Percentiles rank a stretch among this genome's conserved stretches.
Evolutionary conservation across 2,329 filamentous ascomycete genomes (phyloP).

Genomic region (Calycina marina): DNA sequence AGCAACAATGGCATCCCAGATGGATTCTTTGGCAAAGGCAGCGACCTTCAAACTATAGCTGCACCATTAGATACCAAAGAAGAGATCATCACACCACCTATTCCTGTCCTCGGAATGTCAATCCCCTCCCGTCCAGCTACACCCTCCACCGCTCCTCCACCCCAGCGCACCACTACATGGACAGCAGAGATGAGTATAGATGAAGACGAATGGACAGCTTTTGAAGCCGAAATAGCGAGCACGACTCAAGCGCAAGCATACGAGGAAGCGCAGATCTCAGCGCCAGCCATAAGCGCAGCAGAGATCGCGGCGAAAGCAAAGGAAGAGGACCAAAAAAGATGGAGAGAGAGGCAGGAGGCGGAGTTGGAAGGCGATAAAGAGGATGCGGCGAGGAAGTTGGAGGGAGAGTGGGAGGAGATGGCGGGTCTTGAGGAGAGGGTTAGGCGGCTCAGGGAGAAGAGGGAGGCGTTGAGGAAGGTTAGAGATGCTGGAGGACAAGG

Average conservation of each 20-base stretch:
- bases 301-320: slow-evolving; percentile 41
- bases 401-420: slow-evolving; percentile 46
- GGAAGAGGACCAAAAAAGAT: slow-evolving; percentile 33
- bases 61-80: too few species aligned
- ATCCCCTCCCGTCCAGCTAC: slow-evolving; percentile 51
- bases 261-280: slow-evolving; percentile 46
- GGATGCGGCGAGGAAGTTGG: slow-evolving; percentile 57
- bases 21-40: slow-evolving; percentile 21
- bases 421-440: neutral
- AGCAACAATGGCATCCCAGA: slow-evolving; percentile 20
- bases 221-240: slow-evolving; percentile 64
- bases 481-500: neutral
- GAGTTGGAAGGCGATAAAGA: slow-evolving; percentile 55
- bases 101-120: slow-evolving; percentile 32
- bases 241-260: slow-evolving; percentile 20
- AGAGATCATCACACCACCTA: slow-evolving; percentile 6
- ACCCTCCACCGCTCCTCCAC: slow-evolving; percentile 31
- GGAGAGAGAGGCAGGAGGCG: slow-evolving; percentile 34
- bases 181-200: slow-evolving; percentile 34
- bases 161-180: slow-evolving; percentile 22
- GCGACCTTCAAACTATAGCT: slow-evolving; percentile 4
- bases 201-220: slow-evolving; percentile 75
- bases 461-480: neutral
- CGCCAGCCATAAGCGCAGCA: slow-evolving; percentile 50
- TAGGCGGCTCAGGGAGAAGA: neutral